A percentile compares a stretch with the other conserved stretches of the same genome.
These are phyloP conservation scores for Salix viminalis DNA, from an alignment of 345 rosid genomes.

Conservation along the genomic window DNA sequence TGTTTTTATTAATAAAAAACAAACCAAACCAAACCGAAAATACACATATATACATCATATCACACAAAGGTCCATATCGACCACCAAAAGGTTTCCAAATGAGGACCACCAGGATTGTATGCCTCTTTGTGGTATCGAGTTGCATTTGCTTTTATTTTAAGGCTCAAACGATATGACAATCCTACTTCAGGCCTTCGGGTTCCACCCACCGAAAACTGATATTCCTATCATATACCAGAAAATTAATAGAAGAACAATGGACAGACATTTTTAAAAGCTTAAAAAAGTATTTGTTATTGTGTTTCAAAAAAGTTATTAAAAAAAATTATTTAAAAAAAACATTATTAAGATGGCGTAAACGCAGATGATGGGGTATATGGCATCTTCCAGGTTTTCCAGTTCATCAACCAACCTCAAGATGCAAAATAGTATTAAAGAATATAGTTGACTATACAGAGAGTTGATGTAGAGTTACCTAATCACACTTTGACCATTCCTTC, in stretches of 20 bases:
- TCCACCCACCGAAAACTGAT: background rate
- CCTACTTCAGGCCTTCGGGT: background rate
- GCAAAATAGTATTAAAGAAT: background rate
- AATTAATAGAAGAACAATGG: background rate
- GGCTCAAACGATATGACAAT: background rate
- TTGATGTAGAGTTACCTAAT: background rate
- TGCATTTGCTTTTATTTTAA: background rate
- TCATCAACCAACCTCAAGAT: slow-evolving; percentile 8
- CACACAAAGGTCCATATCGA: no score
- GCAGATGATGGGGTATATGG: no score
- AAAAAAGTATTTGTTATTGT: no score
- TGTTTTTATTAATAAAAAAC: no score
- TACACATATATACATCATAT: no score
- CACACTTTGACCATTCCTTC: background rate
- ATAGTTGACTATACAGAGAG: background rate
- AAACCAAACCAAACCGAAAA: no score
- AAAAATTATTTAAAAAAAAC: no score
- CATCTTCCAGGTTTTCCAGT: slow-evolving; percentile 5
- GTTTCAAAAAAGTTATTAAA: no score
- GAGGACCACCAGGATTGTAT: no score
- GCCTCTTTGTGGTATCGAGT: background rate
- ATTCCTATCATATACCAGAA: background rate
- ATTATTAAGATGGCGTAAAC: no score
- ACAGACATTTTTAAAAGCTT: background rate
- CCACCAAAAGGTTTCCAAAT: no score